Conservation (phyloP, 768 basidiomycete species). For the Mycena latifolia region DNA sequence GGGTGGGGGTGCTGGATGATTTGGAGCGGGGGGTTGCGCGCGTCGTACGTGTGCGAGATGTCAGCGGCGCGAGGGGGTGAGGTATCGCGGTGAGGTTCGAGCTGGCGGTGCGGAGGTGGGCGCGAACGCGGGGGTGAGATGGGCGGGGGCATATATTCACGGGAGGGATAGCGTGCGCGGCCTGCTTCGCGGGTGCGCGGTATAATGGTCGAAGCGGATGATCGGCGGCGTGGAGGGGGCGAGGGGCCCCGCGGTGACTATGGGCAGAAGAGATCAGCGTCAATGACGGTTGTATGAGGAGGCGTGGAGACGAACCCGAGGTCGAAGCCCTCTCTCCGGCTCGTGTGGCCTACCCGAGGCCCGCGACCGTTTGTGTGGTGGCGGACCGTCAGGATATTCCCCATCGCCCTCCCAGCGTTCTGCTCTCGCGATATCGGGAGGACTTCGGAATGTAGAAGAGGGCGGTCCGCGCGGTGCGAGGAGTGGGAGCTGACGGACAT, state of each 20-base stretch:
- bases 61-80: neutral
- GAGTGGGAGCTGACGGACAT: constrained; percentile 7
- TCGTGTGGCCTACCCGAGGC: neutral
- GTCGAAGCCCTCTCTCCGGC: neutral
- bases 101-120: neutral
- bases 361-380: constrained; percentile 27
- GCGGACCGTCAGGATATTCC: neutral
- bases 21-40: constrained; percentile 24
- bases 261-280: neutral
- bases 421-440: neutral
- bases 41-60: constrained; percentile 8
- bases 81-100: neutral
- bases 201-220: neutral
- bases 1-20: constrained; percentile 29
- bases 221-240: neutral
- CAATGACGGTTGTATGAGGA: neutral
- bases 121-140: neutral
- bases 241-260: constrained; percentile 6
- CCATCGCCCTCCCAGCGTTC: constrained; percentile 1
- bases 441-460: constrained; percentile 7
- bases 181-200: neutral
- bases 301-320: constrained; percentile 4
- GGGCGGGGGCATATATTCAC: constrained; percentile 19
- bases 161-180: constrained; percentile 10
- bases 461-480: constrained; percentile 5